These are phyloP conservation scores for Gossypium davidsonii DNA, from an alignment of 441 rosid genomes.

Conservation along the genomic window DNA sequence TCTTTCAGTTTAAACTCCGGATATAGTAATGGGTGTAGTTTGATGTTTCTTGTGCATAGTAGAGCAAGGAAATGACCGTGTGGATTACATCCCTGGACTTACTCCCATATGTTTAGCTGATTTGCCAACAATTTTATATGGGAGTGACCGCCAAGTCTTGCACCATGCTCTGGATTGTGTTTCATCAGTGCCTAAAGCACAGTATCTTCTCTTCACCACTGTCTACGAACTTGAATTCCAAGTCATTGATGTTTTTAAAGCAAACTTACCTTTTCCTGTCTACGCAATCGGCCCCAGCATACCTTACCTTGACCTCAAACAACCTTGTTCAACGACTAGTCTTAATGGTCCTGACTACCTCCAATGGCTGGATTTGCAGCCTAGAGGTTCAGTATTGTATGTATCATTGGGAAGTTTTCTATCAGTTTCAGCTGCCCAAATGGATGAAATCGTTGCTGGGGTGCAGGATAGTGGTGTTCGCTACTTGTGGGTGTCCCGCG, in stretches of 20 bases:
- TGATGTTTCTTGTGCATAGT: background rate
- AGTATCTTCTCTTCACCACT: conserved; percentile 35
- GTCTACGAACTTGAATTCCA: conserved; percentile 36
- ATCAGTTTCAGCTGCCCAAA: conserved; percentile 22
- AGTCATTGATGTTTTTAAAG: conserved; percentile 26
- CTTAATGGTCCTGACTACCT: background rate
- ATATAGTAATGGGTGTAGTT: background rate
- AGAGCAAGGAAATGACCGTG: conserved; percentile 30
- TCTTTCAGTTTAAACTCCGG: background rate
- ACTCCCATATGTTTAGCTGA: conserved; percentile 21
- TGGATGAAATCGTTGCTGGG: conserved; percentile 25
- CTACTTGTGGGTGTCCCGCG: conserved; percentile 29
- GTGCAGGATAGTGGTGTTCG: conserved; percentile 21
- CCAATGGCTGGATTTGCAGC: conserved; percentile 28
- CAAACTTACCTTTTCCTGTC: conserved; percentile 19
- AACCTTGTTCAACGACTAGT: background rate
- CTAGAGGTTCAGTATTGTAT: conserved; percentile 26
- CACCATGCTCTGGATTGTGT: conserved; percentile 10
- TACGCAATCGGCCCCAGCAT: conserved; percentile 40
- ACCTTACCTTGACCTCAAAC: conserved; percentile 29
- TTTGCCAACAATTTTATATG: conserved; percentile 25
- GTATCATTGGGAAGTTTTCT: conserved; percentile 29
- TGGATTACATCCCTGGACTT: conserved; percentile 41
- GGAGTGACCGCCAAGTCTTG: background rate
- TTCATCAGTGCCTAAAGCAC: conserved; percentile 29